Evolutionary conservation across 495 filamentous ascomycete genomes (phyloP).

Genomic region (Penicillium argentinense): DNA sequence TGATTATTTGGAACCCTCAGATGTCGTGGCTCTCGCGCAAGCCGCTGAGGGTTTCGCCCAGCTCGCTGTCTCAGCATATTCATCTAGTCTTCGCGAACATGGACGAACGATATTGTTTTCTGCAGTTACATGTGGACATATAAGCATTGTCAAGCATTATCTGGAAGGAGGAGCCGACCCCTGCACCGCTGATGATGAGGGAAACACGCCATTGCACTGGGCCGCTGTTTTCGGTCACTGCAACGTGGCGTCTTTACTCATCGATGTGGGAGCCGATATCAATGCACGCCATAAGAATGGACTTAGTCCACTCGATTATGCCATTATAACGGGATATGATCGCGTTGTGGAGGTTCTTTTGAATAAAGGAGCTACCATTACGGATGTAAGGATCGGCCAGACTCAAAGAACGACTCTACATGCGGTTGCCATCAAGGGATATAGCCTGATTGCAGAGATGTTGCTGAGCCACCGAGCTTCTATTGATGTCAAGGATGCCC

Average conservation of each 20-base stretch:
- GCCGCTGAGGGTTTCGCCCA: not conserved
- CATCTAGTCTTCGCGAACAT: not conserved
- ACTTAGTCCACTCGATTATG: not conserved
- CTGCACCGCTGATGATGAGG: not conserved
- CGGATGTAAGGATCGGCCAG: not conserved
- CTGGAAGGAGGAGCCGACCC: not conserved
- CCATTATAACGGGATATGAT: not conserved
- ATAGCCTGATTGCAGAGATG: not conserved
- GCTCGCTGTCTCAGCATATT: not conserved
- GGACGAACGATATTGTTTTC: not conserved
- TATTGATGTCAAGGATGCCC: not conserved
- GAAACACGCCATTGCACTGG: conserved; percentile 2
- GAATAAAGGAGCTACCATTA: conserved; percentile 1
- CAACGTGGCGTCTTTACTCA: not conserved
- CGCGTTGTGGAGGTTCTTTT: conserved; percentile 2
- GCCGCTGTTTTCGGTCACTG: not conserved
- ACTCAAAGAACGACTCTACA: not conserved
- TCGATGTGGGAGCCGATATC: not conserved
- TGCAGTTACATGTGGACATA: conserved; percentile 1
- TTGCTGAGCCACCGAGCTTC: not conserved
- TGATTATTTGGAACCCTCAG: conserved; percentile 1
- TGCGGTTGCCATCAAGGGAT: conserved; percentile 3
- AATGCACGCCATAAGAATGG: conserved; percentile 1
- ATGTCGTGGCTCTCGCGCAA: conserved; percentile 1
- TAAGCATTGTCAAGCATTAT: conserved; percentile 2